Percentiles rank a stretch among this genome's conserved stretches.
Evolutionary conservation across 768 basidiomycete genomes (phyloP).

Genomic region (Suillus alpinus): DNA sequence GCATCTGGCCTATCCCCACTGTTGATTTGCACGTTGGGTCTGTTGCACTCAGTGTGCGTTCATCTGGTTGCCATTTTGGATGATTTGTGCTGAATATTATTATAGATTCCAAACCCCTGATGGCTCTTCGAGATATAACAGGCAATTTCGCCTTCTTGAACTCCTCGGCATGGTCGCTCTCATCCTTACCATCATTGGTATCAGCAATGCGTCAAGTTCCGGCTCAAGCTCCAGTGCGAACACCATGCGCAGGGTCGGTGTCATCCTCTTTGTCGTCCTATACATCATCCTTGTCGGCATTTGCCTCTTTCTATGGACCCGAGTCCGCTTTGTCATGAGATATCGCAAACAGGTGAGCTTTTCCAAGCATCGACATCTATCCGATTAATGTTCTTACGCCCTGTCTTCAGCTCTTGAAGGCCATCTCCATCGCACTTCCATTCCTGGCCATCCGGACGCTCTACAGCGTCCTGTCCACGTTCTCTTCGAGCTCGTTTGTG

Average conservation of each 20-base stretch:
- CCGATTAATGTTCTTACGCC: conserved; percentile 9
- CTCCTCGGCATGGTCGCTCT: conserved; percentile 28
- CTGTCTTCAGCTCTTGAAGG: conserved; percentile 48
- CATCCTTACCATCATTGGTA: conserved; percentile 32
- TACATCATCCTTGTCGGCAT: conserved; percentile 45
- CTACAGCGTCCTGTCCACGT: conserved; percentile 52
- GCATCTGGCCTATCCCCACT: conserved; percentile 39
- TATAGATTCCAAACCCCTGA: conserved; percentile 30
- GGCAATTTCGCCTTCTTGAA: conserved; percentile 26
- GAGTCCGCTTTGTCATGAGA: conserved; percentile 36
- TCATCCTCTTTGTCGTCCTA: conserved; percentile 30
- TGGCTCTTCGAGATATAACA: conserved; percentile 10
- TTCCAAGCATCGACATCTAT: not conserved
- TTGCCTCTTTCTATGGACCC: conserved; percentile 50
- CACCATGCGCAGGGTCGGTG: conserved; percentile 32
- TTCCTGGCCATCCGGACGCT: conserved; percentile 46
- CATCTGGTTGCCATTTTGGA: not conserved
- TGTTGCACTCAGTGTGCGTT: conserved; percentile 35
- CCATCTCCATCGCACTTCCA: conserved; percentile 53
- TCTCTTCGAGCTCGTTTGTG: conserved; percentile 43
- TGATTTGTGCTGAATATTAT: conserved; percentile 5
- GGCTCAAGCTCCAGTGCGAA: conserved; percentile 18
- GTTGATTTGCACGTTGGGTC: conserved; percentile 34
- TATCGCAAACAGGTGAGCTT: conserved; percentile 34
- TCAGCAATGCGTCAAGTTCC: conserved; percentile 17